Conservation (phyloP, 2,329 filamentous ascomycete genomes). For the Purpureocillium takamizusanense region DNA sequence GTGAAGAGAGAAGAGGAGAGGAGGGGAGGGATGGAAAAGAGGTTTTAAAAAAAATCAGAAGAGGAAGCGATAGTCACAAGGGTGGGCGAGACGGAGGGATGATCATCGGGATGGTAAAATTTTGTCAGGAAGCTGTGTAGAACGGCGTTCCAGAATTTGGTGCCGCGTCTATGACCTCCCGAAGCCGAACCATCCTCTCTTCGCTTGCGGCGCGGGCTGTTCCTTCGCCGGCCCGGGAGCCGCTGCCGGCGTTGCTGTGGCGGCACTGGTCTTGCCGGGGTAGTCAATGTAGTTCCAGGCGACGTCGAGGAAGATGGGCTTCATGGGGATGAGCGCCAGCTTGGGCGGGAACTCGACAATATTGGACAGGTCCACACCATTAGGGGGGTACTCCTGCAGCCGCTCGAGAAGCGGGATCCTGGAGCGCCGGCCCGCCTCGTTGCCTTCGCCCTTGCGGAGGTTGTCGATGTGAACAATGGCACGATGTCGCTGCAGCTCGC, state of each 20-base stretch:
- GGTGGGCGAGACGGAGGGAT: no score
- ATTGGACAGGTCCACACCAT: slow-evolving; percentile 65
- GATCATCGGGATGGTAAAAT: no score
- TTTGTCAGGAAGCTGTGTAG: no score
- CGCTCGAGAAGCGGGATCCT: slow-evolving; percentile 59
- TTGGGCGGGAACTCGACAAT: slow-evolving; percentile 82
- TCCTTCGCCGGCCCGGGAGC: slow-evolving; percentile 28
- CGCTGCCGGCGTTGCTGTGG: slow-evolving; percentile 19
- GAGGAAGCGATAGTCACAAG: no score
- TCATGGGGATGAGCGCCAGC: slow-evolving; percentile 75
- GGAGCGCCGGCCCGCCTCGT: slow-evolving; percentile 4
- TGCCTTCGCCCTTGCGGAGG: slow-evolving; percentile 40
- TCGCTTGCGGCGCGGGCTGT: slow-evolving; percentile 30
- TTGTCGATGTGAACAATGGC: slow-evolving; percentile 78
- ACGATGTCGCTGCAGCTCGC: slow-evolving; percentile 70
- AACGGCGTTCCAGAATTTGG: not conserved
- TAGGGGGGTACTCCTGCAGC: slow-evolving; percentile 64
- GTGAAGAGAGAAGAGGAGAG: no score
- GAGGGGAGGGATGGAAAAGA: no score
- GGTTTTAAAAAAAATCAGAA: no score
- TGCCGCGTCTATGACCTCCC: slow-evolving; percentile 30
- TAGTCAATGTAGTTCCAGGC: slow-evolving; percentile 98
- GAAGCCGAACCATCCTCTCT: slow-evolving; percentile 74
- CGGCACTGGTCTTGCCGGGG: slow-evolving; percentile 47
- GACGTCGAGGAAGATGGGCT: slow-evolving; percentile 91